Conservation (phyloP, 306 rosid species). For the Quercus variabilis region DNA sequence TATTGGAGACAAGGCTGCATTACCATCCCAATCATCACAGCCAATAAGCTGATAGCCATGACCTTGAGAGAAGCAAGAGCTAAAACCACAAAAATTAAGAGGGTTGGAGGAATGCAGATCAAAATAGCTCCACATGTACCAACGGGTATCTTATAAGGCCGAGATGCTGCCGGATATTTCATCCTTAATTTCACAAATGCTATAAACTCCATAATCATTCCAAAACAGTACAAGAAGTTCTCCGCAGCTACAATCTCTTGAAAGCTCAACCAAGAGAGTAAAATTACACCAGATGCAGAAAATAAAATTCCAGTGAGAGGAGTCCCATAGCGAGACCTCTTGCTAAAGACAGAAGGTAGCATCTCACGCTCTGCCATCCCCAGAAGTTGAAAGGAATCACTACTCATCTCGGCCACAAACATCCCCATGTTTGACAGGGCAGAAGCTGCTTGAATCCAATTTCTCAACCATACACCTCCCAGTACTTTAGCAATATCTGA, state of each 20-base stretch:
- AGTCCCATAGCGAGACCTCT: conserved; percentile 51
- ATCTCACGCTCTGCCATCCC: conserved; percentile 67
- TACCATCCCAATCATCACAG: conserved; percentile 40
- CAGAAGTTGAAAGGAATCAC: conserved; percentile 69
- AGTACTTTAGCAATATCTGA: conserved; percentile 48
- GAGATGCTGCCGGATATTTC: conserved; percentile 28
- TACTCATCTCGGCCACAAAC: conserved; percentile 72
- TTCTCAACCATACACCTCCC: conserved; percentile 62
- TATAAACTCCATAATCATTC: conserved; percentile 66
- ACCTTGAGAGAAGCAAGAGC: conserved; percentile 47
- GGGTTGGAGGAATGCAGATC: conserved; percentile 52
- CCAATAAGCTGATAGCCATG: conserved; percentile 41
- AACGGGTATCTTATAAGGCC: conserved; percentile 57
- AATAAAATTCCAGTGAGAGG: conserved; percentile 54
- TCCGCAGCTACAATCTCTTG: conserved; percentile 76
- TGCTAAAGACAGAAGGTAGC: conserved; percentile 62
- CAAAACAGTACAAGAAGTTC: conserved; percentile 61
- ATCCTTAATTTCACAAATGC: conserved; percentile 60
- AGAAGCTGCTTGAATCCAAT: conserved; percentile 57
- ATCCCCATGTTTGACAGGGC: conserved; percentile 77
- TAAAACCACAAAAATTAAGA: conserved; percentile 51
- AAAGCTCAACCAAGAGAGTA: conserved; percentile 71
- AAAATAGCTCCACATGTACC: conserved; percentile 50
- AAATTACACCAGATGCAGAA: conserved; percentile 60
- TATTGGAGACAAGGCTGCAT: conserved; percentile 48